Base-by-base conservation (phyloP, 331 rosid species). In the Acacia pycnantha region DNA sequence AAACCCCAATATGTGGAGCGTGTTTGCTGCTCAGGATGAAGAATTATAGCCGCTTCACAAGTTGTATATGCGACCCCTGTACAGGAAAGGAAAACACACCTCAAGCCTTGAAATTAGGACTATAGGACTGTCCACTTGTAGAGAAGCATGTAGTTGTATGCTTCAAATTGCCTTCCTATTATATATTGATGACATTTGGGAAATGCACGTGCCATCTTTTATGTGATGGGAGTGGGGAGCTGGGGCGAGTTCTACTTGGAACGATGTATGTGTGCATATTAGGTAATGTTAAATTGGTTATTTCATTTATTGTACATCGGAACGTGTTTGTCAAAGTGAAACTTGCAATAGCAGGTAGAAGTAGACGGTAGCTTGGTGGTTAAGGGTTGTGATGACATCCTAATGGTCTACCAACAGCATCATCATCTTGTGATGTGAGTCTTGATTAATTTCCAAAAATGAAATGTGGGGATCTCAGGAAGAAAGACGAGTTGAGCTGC, bases 61-160 rank as follows among this genome's bases (percentile, higher is more conserved):
- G 59, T 22, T 73, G 78, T 66, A 64, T 22, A 77, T 13, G 59
- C 40, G 40, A 33, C 74, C 83, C 53, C 70, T 73, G 82, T 70
- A 64, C 86, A 81, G 65, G 11, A 8, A 21, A 77, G 15, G 48
- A 15, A 77, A 50, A 53, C 50, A 85, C 77, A 50, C 71, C 16
- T 81, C 48, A 22, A 62, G 62, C 82, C 73, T 61, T 48, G 19
- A 19, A 81, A 61, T 67, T 72, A 68, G 83, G 59, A 44, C 19
- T 47, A 31, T 51, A 19, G 62, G 72, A 50, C 35, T 22, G 51
- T 46, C 40, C 41, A 59, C 18, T 70, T 70, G 16, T 62, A 44
- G 47, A 54, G 84, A 71, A 72, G 59, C 31, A 72, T 46, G 83
- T 53, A 44, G 33, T 72, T 61, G 37, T 46, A 56, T 15, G 24